A percentile compares a stretch with the other conserved stretches of the same genome.
These are phyloP conservation scores for Orbilia brochopaga DNA, from an alignment of 2,329 filamentous ascomycete species.

Conservation along the genomic window DNA sequence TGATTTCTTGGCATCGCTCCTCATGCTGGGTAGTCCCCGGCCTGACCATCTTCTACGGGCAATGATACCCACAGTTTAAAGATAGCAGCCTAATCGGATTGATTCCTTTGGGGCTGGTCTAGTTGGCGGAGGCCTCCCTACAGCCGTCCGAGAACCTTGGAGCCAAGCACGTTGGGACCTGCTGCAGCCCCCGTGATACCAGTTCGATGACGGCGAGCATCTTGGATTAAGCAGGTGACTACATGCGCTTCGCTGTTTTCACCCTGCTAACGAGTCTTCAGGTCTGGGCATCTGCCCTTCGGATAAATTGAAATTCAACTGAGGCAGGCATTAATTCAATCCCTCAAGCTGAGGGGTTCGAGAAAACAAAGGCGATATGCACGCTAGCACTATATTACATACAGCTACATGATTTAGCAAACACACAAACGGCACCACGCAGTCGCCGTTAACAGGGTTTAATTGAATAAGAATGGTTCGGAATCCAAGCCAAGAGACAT, in stretches of 20 bases:
- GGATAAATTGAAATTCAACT: constrained; percentile 34
- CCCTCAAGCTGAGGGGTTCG: constrained; percentile 23
- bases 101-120: constrained; percentile 35
- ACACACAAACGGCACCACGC: constrained; percentile 44
- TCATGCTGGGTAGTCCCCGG: constrained; percentile 28
- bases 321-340: constrained; percentile 5
- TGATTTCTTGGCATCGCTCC: neutral
- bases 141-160: constrained; percentile 35
- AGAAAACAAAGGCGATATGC: constrained; percentile 19
- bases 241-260: constrained; percentile 23
- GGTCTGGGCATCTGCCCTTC: constrained; percentile 27
- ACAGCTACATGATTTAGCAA: constrained; percentile 3
- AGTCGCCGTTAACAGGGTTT: constrained; percentile 48
- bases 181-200: constrained; percentile 25
- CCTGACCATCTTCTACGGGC: constrained; percentile 33
- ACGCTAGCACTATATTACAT: constrained; percentile 8
- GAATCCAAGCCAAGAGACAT: constrained; percentile 45
- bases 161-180: constrained; percentile 29
- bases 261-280: constrained; percentile 24
- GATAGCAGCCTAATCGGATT: constrained; percentile 51
- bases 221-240: constrained; percentile 39
- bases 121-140: neutral
- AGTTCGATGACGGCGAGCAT: constrained; percentile 22
- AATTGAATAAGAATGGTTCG: constrained; percentile 36
- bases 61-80: constrained; percentile 46